phyloP scores from a whole-genome alignment of 176 grass and related monocot species.

The Pharus latifolius region DNA sequence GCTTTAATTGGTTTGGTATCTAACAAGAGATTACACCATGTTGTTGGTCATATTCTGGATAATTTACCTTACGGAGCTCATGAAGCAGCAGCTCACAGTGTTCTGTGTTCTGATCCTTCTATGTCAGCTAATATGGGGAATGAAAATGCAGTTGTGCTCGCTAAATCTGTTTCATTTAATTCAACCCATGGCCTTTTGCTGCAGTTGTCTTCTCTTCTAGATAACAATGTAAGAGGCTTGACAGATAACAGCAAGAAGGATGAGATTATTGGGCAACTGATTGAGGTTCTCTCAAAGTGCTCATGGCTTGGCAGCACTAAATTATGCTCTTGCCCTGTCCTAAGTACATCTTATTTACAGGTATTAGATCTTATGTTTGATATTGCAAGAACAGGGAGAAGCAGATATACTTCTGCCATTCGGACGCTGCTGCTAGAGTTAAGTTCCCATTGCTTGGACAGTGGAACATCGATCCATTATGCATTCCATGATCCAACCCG shows the following conservation, averaged over 20 bases:
- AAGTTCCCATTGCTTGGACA: conserved; percentile 50
- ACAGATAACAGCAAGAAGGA: conserved; percentile 53
- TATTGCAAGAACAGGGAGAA: conserved; percentile 47
- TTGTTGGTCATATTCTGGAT: conserved; percentile 52
- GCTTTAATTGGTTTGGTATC: conserved; percentile 85
- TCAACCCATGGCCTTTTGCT: conserved; percentile 83
- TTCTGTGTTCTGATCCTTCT: not conserved
- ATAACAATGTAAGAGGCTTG: conserved; percentile 61
- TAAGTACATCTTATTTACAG: conserved; percentile 64
- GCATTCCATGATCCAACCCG: conserved; percentile 72
- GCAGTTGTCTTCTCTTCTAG: conserved; percentile 74
- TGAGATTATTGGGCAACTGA: conserved; percentile 62
- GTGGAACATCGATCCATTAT: conserved; percentile 18
- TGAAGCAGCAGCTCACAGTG: conserved; percentile 5
- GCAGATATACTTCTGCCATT: conserved; percentile 34
- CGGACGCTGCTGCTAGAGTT: conserved; percentile 47
- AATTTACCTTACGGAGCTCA: conserved; percentile 39
- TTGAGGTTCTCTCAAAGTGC: conserved; percentile 52
- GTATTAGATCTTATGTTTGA: conserved; percentile 77
- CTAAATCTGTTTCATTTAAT: conserved; percentile 54
- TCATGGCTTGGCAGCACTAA: conserved; percentile 64
- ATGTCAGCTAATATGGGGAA: conserved; percentile 28
- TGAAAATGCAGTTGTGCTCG: conserved; percentile 2
- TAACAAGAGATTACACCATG: conserved; percentile 64
- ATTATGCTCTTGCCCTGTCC: conserved; percentile 55